Conservation (phyloP, 331 rosid genomes). For the Malus hybrid region DNA sequence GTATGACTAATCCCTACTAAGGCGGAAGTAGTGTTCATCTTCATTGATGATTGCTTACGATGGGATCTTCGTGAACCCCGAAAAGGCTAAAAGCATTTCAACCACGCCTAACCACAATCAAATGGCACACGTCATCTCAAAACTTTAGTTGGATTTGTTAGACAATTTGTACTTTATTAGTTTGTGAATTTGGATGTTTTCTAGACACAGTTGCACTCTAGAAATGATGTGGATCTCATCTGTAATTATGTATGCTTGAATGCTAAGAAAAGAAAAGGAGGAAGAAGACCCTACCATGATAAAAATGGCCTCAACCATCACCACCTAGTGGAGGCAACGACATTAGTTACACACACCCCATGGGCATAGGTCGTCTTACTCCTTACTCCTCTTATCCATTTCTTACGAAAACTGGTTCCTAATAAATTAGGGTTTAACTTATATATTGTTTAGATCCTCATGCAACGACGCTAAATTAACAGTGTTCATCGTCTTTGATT, state of each 20-base stretch:
- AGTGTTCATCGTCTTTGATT: too few species aligned
- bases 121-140: too few species aligned
- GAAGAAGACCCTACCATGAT: neutral
- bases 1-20: too few species aligned
- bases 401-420: neutral
- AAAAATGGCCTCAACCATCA: neutral
- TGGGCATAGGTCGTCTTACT: neutral
- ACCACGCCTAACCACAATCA: too few species aligned
- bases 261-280: neutral
- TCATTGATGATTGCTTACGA: too few species aligned
- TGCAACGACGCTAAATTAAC: too few species aligned
- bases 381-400: neutral
- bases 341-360: neutral
- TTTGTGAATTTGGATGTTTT: neutral
- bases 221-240: neutral
- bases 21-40: too few species aligned
- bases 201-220: neutral
- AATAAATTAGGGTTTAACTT: neutral
- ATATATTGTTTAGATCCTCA: too few species aligned
- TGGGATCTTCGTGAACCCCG: too few species aligned
- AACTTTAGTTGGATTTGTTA: too few species aligned
- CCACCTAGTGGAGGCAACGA: neutral
- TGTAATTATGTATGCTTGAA: neutral
- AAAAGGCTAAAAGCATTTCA: too few species aligned
- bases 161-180: too few species aligned